Percentiles rank a stretch among this genome's conserved stretches.
These are phyloP conservation scores for Sequoia sempervirens DNA, from an alignment of 75 land plant genomes.

Conservation along the genomic window DNA sequence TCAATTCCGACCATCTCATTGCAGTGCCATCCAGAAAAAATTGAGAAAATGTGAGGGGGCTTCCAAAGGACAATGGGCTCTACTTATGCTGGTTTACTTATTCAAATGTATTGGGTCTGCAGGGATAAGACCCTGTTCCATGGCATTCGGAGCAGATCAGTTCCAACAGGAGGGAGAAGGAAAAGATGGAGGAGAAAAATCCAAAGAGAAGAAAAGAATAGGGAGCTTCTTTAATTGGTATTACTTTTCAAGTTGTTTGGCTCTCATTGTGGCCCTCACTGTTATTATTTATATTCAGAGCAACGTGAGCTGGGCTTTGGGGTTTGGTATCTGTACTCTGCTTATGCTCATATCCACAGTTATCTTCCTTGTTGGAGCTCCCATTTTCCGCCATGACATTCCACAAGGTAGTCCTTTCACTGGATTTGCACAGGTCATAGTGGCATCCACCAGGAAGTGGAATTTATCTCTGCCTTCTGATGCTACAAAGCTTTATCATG, in stretches of 20 bases:
- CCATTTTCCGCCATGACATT: conserved; percentile 7
- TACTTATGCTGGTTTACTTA: conserved; percentile 9
- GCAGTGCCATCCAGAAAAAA: neutral
- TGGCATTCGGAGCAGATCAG: conserved; percentile 33
- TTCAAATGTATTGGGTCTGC: conserved; percentile 25
- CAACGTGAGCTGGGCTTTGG: conserved; percentile 33
- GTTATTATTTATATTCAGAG: conserved; percentile 34
- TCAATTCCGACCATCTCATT: conserved; percentile 9
- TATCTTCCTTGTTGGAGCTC: conserved; percentile 22
- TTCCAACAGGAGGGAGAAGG: conserved; percentile 16
- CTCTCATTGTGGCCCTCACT: conserved; percentile 10
- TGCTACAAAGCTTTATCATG: conserved; percentile 15
- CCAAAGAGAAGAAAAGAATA: neutral
- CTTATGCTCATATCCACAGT: conserved; percentile 23
- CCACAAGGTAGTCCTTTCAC: conserved; percentile 36
- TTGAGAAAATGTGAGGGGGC: neutral
- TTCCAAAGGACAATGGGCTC: neutral
- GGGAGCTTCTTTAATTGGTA: conserved; percentile 36
- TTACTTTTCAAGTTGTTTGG: conserved; percentile 8
- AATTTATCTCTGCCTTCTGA: conserved; percentile 13
- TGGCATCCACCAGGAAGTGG: conserved; percentile 27
- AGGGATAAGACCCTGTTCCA: conserved; percentile 19
- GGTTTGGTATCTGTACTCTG: conserved; percentile 32
- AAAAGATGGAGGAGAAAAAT: neutral
- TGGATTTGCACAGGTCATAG: conserved; percentile 25